Base-by-base conservation (phyloP, 1,284 basidiomycete genomes). In the Pulveroboletus sp. region DNA sequence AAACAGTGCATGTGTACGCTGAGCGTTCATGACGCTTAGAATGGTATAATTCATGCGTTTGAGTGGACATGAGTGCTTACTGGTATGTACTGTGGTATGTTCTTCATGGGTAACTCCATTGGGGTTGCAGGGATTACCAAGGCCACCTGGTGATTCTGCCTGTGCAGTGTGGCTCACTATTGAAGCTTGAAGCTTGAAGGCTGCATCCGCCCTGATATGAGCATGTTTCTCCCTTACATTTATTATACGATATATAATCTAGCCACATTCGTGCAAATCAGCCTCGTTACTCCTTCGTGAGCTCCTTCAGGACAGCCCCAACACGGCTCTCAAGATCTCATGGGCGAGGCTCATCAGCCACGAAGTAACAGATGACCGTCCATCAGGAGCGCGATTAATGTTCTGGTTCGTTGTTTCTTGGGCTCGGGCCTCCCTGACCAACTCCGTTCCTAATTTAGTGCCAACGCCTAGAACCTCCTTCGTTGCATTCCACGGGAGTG, bases 271-370 rank as follows among this genome's bases (percentile, higher is more conserved):
- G 29, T 29, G 29, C 1, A 8, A 36, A 7, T 19, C 12, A 48
- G 26, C 45, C 15, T 26, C 21, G 13, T 45, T 46, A 45, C 35
- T 36, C 35, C 29, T 36, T 50, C 29, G 56, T 56, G 19, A 61
- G 59, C 52, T 64, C 63, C 57, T 56, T 61, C 52, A 69, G 21
- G 36, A 71, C 61, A 26, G 61, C 57, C 33, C 61, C 64, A 37
- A 54, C 54, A 10, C 49, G 61, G 39, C 60, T 70, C 51, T 70
- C 70, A 26, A 60, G 39, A 59, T 70, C 51, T 70, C 70, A 26
- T 71, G 57, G 43, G 60, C 59, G 40, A 71, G 53, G 41, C 53
- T 57, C 41, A 45, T 63, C 24, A 70, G 36, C 68, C 65, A 66
- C 59, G 71, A 58, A 51, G 53, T 36, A 58, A 53, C 29, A 61